Base-by-base conservation (phyloP, 2,329 filamentous ascomycete genomes). In the Cephalotrichum gorgonifer region DNA sequence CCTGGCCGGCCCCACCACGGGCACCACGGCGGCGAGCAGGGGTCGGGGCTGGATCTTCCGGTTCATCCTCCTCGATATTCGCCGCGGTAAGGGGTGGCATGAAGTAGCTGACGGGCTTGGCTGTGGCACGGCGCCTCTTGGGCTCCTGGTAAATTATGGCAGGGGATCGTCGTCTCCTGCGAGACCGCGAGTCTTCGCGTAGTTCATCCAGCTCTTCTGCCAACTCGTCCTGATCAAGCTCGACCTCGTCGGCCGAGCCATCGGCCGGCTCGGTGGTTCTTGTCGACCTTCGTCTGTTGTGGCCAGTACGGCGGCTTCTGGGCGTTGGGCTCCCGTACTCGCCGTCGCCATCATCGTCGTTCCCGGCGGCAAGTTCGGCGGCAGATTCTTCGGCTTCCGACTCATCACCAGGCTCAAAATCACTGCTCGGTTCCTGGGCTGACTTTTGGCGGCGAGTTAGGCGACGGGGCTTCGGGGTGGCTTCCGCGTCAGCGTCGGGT, bases 91-190 rank as follows among this genome's bases (percentile, higher is more conserved):
- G 81, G 1, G 88, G 83, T 41, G 87, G 80, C 60, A 96, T 87
- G 50, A 86, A 86, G 64, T 97, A 97, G 62, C 95, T 87, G 27
- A 93, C 85, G 44, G 78, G 75, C 55, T 85, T 83, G 30, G 78
- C 65, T 48, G 79, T 70, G 26, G 72, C 69, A 26, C 79, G 75
- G 38, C 76, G 71, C 43, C 76, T 73, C 48, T 72, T 72, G 20
- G 70, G 65, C 54, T 79, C 66, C 66, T 86, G 72, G 60, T 85
- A 76, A 45, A 79, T 65, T 55, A 86, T 73, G 17, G 78, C 75
- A 27, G 64, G 60, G 55, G 78, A 70, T 55, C 76, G 58, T 54
- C 69, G 66, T 54, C 76, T 65, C 49, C 76, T 72, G 25, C 76
- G 71, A 15, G 73, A 67, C 31, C 71, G 69, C 6, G 77, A 78